Percentiles rank a stretch among this genome's conserved stretches.
phyloP scores from a whole-genome alignment of 768 basidiomycete species.

The Mycena haematopus region DNA sequence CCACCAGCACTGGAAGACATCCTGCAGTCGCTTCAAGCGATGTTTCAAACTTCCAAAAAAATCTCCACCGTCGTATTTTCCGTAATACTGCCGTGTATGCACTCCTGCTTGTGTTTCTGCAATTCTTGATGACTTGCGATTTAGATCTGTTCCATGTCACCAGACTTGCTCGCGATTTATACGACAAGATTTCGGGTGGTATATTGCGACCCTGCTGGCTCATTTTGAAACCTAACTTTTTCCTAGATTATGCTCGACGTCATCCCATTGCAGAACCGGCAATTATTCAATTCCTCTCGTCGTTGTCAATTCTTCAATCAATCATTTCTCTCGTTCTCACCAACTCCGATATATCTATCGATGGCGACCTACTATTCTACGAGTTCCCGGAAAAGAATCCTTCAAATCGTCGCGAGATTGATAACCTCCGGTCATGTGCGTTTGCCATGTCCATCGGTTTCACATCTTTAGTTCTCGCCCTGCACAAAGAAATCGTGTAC shows the following conservation, averaged over 20 bases:
- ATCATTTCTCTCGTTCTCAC: conserved; percentile 8
- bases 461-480: not conserved
- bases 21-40: conserved; percentile 4
- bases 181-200: conserved; percentile 24
- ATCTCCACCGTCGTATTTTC: not conserved
- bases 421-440: not conserved
- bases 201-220: too few relatives aligned
- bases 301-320: conserved; percentile 18
- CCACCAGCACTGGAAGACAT: conserved; percentile 10
- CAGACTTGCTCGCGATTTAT: conserved; percentile 19
- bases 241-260: conserved; percentile 22
- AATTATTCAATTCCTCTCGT: conserved; percentile 13
- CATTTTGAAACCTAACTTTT: too few relatives aligned
- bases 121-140: not conserved
- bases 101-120: not conserved
- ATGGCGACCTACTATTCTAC: not conserved
- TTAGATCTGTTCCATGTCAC: conserved; percentile 14
- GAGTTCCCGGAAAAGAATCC: not conserved
- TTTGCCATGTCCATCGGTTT: not conserved
- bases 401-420: not conserved
- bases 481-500: conserved; percentile 21
- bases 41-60: not conserved
- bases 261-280: conserved; percentile 9
- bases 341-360: not conserved
- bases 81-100: conserved; percentile 5